phyloP scores from a whole-genome alignment of 805 yeast genomes.

The Spathaspora sp. region DNA sequence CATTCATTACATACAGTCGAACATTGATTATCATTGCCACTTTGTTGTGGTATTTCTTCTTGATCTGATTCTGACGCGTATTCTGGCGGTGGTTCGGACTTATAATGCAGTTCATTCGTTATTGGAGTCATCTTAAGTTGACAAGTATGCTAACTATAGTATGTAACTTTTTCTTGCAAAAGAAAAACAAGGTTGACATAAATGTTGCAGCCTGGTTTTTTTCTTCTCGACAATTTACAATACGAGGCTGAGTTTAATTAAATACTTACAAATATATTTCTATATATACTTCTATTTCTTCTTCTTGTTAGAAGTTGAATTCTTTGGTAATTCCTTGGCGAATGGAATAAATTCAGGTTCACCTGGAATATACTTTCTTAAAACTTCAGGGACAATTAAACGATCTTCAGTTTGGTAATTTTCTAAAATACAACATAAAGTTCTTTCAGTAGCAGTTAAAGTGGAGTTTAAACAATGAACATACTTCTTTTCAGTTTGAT shows the following conservation, averaged over 20 bases:
- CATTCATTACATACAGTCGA: constrained; percentile 4
- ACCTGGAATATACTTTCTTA: constrained; percentile 95
- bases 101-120: neutral
- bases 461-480: constrained; percentile 98
- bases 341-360: constrained; percentile 96
- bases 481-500: constrained; percentile 93
- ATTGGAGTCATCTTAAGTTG: neutral
- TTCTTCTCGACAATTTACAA: no score
- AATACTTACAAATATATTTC: neutral
- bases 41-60: constrained; percentile 4
- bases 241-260: neutral
- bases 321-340: constrained; percentile 88
- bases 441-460: constrained; percentile 96
- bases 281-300: constrained; percentile 17
- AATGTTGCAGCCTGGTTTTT: no score
- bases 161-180: neutral
- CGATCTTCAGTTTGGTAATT: constrained; percentile 98
- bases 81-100: neutral
- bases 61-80: constrained; percentile 1
- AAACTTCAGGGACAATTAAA: constrained; percentile 86
- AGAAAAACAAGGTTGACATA: no score
- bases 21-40: constrained; percentile 4
- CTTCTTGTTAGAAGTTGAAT: constrained; percentile 77
- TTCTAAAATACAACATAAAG: constrained; percentile 94
- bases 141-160: no score